Base-by-base conservation (phyloP, 176 grass and related monocot genomes). In the Alloteropsis semialata region DNA sequence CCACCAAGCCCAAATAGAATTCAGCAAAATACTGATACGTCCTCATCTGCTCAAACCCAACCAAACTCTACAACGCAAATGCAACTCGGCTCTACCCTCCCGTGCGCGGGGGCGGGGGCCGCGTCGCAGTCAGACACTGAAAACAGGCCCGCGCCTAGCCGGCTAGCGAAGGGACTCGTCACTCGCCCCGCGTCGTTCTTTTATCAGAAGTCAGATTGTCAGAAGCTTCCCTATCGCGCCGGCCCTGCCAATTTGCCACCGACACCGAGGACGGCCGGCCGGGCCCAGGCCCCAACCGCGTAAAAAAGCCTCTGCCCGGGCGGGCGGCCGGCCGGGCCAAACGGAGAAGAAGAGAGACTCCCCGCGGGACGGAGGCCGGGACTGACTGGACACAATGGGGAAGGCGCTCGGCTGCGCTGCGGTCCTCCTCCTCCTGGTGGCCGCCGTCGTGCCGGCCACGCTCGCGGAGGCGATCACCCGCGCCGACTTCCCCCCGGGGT, bases 401-500 rank as follows among this genome's bases (percentile, higher is more conserved):
- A 6, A 44, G 69, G 1, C 76, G 61, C n/a, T 21, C 32, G 45
- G 49, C 1, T 5, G 17, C 4, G 60, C 7, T 0, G 45, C 44
- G 12, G 27, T 67, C 45, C 13, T 67, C 9, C 46, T 81, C 39
- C 9, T 63, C 1, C 1, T 57, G 22, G 42, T n/a, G n/a, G n/a
- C n/a, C n/a, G n/a, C 10, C 24, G n/a, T 19, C 9, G 69, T 2
- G 65, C 29, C 54, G 56, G 15, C 59, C 2, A 44, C 57, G 37
- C 13, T 17, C 8, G 44, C 21, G 6, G 39, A 68, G 36, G 30
- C 78, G 8, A 78, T 94, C 79, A 91, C 86, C 79, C 76, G 49
- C 39, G 48, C 57, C 3, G 92, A 91, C 62, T 94, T 89, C 80
- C 92, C 92, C 0, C 13, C 78, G 14, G 83, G 76, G 0, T 94